These are phyloP conservation scores for Phaffomyces antillensis DNA, from an alignment of 805 yeast species.

Conservation along the genomic window DNA sequence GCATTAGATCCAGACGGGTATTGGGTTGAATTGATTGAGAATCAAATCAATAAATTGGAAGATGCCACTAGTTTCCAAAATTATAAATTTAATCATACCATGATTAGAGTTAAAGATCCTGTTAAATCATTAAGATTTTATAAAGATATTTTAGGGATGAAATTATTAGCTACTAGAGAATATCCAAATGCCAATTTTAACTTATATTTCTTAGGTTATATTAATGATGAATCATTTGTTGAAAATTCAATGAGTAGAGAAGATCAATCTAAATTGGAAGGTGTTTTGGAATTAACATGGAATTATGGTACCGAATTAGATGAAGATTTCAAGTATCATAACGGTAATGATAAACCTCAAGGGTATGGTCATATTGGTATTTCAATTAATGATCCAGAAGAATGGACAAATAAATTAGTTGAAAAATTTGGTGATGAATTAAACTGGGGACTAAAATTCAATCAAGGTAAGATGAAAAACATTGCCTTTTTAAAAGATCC, in stretches of 20 bases:
- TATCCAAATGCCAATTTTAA: conserved; percentile 72
- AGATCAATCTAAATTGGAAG: conserved; percentile 43
- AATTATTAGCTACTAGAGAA: conserved; percentile 48
- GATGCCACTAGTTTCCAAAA: conserved; percentile 29
- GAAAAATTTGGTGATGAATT: conserved; percentile 40
- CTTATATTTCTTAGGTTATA: conserved; percentile 78
- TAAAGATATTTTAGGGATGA: conserved; percentile 74
- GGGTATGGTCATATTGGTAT: conserved; percentile 89
- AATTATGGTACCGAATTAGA: conserved; percentile 94
- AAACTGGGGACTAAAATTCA: conserved; percentile 52
- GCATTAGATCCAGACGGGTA: conserved; percentile 94
- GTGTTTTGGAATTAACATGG: conserved; percentile 83
- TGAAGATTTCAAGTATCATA: conserved; percentile 66
- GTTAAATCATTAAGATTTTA: conserved; percentile 70
- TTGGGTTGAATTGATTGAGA: conserved; percentile 87
- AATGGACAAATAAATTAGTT: conserved; percentile 44
- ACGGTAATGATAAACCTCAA: conserved; percentile 69
- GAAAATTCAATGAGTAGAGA: conserved; percentile 29
- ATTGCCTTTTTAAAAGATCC: conserved; percentile 82
- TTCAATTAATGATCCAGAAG: conserved; percentile 54
- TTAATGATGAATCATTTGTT: conserved; percentile 36
- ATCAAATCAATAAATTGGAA: conserved; percentile 35
- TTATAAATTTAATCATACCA: conserved; percentile 67
- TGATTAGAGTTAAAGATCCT: conserved; percentile 91
- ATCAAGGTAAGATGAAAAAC: conserved; percentile 47